Base-by-base conservation (phyloP, 306 rosid species). In the Citrullus amarus region DNA sequence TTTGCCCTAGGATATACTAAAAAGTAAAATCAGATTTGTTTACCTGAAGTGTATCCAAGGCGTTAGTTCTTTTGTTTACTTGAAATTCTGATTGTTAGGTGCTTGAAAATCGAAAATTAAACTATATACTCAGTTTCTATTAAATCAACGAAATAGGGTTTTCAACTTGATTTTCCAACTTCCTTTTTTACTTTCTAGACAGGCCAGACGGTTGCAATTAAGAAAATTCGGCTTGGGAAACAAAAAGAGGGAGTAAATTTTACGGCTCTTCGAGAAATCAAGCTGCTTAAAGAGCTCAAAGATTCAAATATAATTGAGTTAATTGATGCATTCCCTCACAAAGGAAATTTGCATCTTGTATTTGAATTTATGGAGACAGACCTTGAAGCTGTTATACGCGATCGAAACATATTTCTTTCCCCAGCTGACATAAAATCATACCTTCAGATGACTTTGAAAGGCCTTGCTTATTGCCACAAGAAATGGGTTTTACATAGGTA, bases 401-500 rank as follows among this genome's bases (percentile, higher is more conserved):
- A 92, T 76, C 90, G 93, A 0, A 93, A 92, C 83, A 93, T 93
- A 82, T 87, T 93, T 76, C 96, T 93, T 65, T 90, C 98, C 44
- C 94, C 98, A 3, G 97, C 93, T 18, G 98, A 93, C 84, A 88
- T 87, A 77, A 93, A 93, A 82, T 89, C 96, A 12, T 93, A 87
- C 83, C 91, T 93, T 79, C 97, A 91, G 81, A 95, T 95, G 99
- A 95, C 97, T 0, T 82, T 95, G 43, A 91, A 89, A 83, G 99
- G 99, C 34, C 99, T 95, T 82, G 90, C 97, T 61, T 44, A 1
- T 81, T 95, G 99, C 87, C 99, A 95, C 88, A 92, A 85, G 88
- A 95, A 89, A 88, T 95, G 99, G 97, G 89, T 95, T 83, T 85
- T 95, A 78, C 99, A 92, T 85, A 95, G 99, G 99, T 95, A 80